Base-by-base conservation (phyloP, 345 rosid species). In the Capsella bursapastoris region DNA sequence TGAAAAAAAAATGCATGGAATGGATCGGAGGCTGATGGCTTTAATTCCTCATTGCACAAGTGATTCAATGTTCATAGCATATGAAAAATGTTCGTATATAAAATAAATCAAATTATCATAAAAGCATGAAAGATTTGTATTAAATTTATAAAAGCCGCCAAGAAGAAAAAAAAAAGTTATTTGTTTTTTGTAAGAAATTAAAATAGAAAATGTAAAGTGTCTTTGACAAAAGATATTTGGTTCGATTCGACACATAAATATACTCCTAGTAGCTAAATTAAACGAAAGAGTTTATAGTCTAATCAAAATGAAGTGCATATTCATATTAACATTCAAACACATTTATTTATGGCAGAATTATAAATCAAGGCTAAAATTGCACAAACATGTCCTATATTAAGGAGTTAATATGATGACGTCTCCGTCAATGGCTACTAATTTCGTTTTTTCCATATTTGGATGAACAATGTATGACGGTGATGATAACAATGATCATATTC, bases 21-120 rank as follows among this genome's bases (percentile, higher is more conserved):
- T 13, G 71, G 32, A 13, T 13, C 48, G 48, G 7, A 49, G 18
- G 62, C 71, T 55, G 71, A 52, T 68, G 72, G 53, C 34, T 28
- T 53, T 22, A 22, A 22, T 22, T 53, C 15, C 32, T 56, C 28
- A 15, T 40, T 27, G 51, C 16, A 56, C 8, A 18, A 2, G 55
- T 44, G 47, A 69, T 56, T 48, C 16, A 31, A 29, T 43, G 22
- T 45, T 45, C 48, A 47, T 58, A 60, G 73, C 35, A 58, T 71
- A 61, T 51, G 40, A 35, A 27, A 35, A 48, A 9, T 49, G 49
- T 14, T 71, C 9, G 27, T 48, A 48, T 25, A 59, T 14, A 34
- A 22, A 34, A 47, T 71, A 58, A 13, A 35, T n/a, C 22, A 59
- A 9, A 25, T 34, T 13, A 45, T 58, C 57, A 70, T 34, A 14